Evolutionary conservation across 1,284 basidiomycete species (phyloP), one percentile per base, ranked within the genome.

Genomic region (Cystobasidium pallidum): DNA sequence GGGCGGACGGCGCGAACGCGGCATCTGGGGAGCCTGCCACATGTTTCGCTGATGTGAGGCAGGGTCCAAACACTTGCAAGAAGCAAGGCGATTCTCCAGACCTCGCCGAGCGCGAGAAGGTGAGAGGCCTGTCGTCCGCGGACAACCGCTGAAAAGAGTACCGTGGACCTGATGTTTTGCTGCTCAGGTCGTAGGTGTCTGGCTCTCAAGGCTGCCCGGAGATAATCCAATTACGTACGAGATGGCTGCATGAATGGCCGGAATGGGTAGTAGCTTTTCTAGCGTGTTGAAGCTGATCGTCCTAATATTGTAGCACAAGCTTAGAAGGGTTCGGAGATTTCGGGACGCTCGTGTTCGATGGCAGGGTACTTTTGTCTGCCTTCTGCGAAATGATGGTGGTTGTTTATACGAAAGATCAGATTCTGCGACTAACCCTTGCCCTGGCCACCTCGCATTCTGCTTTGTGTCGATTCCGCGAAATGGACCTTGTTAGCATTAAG

Each of bases 81-180:
- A 65, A 65, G 45, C 1, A 8, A 24, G 62, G 62, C 11, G 62
- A 65, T 30, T 65, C 62, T 28, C 62, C 62, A 7, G 62, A 65
- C 24, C 13, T 65, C 7, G 26, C 15, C 17, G 26, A 19, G 19
- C 28, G 43, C 21, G 43, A 49, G 17, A 65, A 65, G 62, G 62
- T 51, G 21, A 43, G 58, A 39, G 13, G 39, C n/a, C 11, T 39
- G 36, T 7, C 36, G 6, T 39, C 3, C n/a, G n/a, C 30, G n/a
- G 32, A 36, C 17, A 59, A 6, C 13, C 36, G 6, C 13, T 39
- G 36, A 39, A 39, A 7, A 39, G 36, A 39, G 36, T 39, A 7
- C 7, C 36, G 7, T 13, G 13, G 13, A 6, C 36, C 13, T 13
- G 6, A 6, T 39, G 6, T 7, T 39, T 39, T 39, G 36, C 6